phyloP scores from a whole-genome alignment of 495 filamentous ascomycete genomes.

The Cryomyces minteri region DNA sequence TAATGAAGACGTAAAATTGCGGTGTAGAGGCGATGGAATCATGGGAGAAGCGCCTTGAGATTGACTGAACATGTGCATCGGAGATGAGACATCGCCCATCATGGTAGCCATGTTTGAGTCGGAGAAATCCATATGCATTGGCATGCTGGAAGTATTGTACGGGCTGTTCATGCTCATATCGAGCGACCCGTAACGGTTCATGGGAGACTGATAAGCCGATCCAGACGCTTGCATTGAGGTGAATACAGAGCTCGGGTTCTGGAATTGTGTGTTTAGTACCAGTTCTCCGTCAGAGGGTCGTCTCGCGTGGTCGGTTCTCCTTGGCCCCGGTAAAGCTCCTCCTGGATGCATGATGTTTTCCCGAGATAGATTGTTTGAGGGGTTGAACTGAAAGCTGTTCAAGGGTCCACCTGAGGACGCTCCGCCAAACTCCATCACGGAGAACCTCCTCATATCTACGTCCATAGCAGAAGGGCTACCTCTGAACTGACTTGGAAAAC shows the following conservation, averaged over 20 bases:
- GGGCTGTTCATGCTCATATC: conserved; percentile 19
- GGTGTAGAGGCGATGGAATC: conserved; percentile 15
- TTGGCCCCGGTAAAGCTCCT: conserved; percentile 8
- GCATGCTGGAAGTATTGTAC: conserved; percentile 8
- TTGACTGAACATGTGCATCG: conserved; percentile 15
- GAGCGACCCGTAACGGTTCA: conserved; percentile 11
- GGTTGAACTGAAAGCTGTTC: conserved; percentile 15
- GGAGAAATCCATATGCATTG: conserved; percentile 16
- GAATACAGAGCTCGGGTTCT: conserved; percentile 6
- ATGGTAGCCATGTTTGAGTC: conserved; percentile 7
- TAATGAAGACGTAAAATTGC: conserved; percentile 1
- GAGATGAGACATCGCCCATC: conserved; percentile 6
- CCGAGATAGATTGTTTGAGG: too few species aligned
- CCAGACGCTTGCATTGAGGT: conserved; percentile 8
- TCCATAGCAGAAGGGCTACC: conserved; percentile 14
- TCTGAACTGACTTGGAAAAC: conserved; percentile 30
- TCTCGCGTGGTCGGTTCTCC: background rate
- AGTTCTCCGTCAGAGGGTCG: conserved; percentile 9
- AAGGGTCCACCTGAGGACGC: conserved; percentile 5
- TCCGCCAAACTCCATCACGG: conserved; percentile 19
- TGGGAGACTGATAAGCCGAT: conserved; percentile 16
- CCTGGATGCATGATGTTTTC: conserved; percentile 8
- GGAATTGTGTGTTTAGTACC: conserved; percentile 16
- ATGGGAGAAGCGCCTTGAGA: conserved; percentile 12
- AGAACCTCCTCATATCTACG: conserved; percentile 18